Evolutionary conservation across 2,329 filamentous ascomycete species (phyloP).

Genomic region (Cladophialophora yegresii): DNA sequence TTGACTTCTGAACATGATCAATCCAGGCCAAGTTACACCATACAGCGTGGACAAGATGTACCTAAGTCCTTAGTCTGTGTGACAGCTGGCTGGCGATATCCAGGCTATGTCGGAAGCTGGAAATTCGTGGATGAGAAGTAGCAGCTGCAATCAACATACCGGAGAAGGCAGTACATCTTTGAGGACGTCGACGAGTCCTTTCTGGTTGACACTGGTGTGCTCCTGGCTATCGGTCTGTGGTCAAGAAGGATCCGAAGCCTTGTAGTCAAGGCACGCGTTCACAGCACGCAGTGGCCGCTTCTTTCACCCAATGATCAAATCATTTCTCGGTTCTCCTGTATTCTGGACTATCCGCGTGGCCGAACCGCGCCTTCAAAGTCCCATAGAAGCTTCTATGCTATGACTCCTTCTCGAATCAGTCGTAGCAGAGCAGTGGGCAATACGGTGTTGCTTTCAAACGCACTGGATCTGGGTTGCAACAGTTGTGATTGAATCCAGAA

Average conservation of each 20-base stretch:
- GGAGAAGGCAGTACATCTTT: slow-evolving; percentile 20
- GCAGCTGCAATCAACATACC: slow-evolving; percentile 9
- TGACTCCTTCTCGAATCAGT: slow-evolving; percentile 10
- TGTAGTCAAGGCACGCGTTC: neutral
- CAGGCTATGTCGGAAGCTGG: slow-evolving; percentile 19
- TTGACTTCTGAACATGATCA: neutral
- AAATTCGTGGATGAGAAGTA: slow-evolving; percentile 19
- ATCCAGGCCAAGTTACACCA: neutral
- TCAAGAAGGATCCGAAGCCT: neutral
- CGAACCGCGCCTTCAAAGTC: slow-evolving; percentile 11
- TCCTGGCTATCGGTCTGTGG: too few relatives aligned
- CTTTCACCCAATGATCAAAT: slow-evolving; percentile 2
- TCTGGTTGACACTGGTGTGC: neutral
- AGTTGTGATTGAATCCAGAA: slow-evolving; percentile 9
- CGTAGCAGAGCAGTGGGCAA: slow-evolving; percentile 10
- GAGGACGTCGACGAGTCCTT: slow-evolving; percentile 6
- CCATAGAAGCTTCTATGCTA: slow-evolving; percentile 14
- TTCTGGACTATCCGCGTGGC: slow-evolving; percentile 9
- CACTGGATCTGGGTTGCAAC: slow-evolving; percentile 16
- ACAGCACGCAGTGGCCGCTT: slow-evolving; percentile 3
- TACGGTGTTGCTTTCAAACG: slow-evolving; percentile 18
- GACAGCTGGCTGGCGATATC: slow-evolving; percentile 19
- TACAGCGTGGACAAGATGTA: slow-evolving; percentile 15
- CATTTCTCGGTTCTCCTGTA: slow-evolving; percentile 4
- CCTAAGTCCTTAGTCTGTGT: slow-evolving; percentile 10